These are phyloP conservation scores for Dictyostelium firmibasis DNA, from an alignment of 78 protist genomes.

Conservation along the genomic window DNA sequence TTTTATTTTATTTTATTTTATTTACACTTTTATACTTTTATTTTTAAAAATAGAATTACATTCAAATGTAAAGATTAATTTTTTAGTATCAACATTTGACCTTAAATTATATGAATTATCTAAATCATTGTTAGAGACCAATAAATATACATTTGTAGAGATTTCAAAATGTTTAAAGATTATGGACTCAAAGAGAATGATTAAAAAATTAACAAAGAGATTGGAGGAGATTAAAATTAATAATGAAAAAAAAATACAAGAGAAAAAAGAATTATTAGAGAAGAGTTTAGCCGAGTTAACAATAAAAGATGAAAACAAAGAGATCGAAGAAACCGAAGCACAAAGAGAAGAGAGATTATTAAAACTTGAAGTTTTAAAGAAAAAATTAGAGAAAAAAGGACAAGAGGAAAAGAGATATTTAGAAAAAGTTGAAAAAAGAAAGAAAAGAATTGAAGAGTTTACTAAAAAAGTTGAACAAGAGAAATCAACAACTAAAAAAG, in stretches of 20 bases:
- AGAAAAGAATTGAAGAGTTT: neutral
- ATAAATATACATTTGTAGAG: conserved; percentile 58
- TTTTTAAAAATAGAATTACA: conserved; percentile 47
- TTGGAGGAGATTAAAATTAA: neutral
- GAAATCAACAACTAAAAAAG: neutral
- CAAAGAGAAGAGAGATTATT: neutral
- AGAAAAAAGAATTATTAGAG: neutral
- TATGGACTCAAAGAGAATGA: conserved; percentile 68
- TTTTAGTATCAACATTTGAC: conserved; percentile 31
- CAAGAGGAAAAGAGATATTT: neutral
- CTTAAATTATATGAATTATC: conserved; percentile 12
- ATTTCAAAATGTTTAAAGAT: conserved; percentile 67
- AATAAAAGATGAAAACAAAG: too few relatives aligned
- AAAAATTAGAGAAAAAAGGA: neutral
- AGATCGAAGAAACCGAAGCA: neutral
- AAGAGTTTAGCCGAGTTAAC: neutral
- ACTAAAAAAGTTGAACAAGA: neutral
- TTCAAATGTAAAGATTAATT: conserved; percentile 11
- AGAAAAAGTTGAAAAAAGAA: conserved; percentile 6
- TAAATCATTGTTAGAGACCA: conserved; percentile 13
- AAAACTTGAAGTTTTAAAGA: neutral
- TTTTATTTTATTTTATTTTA: neutral
- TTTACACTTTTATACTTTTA: too few relatives aligned
- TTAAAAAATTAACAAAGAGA: neutral
- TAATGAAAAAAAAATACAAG: neutral